Evolutionary conservation across 2,329 filamentous ascomycete genomes (phyloP), one percentile per base, ranked within the genome.

Genomic region (Cordyceps fumosorosea): DNA sequence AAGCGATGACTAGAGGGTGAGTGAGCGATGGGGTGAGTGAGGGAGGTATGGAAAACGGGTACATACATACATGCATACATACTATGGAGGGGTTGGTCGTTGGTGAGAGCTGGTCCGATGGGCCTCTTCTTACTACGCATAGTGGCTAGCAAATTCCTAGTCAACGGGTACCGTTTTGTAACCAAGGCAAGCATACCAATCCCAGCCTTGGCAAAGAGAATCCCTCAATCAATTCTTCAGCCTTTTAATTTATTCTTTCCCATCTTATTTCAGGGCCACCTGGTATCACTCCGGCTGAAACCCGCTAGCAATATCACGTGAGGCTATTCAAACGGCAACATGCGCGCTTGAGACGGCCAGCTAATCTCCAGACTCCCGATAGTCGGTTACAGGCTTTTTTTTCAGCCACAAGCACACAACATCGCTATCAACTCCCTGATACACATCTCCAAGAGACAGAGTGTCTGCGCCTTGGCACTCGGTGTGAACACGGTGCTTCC

Each of bases 261-360:
- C 14, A 18, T 59, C 56, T 59, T 42, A 55, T 32, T 45, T 45
- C 54, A 56, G 54, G 18, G 37, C 40, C 40, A 18, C 55, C 44
- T 12, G 3, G 5, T 22, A 29, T 32, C 22, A 37, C 34, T 51
- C 26, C 51, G 26, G 42, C 45, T 58, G 56, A 48, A 50, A 58
- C 47, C 44, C 44, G 24, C 56, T 58, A 42, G n/a, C 24, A 32
- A 20, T 8, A 45, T 56, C 54, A 56, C 54, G 54, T 56, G 54
- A 56, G 54, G 40, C 40, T 56, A 40, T 32, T 32, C 44, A 24
- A 56, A 56, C 40, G 24, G 40, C 24, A 10, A 55, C 22, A 42
- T 55, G 53, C 37, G 16, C 52, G 24, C 37, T 22, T 18, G 8
- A 37, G 32, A 40, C 48, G 40, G 18, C 12, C 18, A 50, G 32